A percentile compares a stretch with the other conserved stretches of the same genome.
phyloP scores from a whole-genome alignment of 257 asterid species.

The Sherardia arvensis region DNA sequence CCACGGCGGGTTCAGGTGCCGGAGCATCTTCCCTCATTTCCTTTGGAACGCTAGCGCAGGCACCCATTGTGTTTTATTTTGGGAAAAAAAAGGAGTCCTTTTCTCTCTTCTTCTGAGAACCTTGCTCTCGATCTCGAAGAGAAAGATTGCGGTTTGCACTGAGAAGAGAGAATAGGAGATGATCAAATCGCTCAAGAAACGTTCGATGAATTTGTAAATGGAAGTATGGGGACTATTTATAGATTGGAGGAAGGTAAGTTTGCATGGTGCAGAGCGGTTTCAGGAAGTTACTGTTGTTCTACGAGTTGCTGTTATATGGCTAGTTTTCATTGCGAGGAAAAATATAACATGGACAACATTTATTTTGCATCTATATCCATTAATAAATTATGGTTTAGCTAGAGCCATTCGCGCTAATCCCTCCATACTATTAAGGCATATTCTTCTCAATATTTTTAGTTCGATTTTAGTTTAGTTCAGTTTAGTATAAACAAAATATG shows the following conservation, averaged over 20 bases:
- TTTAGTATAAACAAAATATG: too few species aligned
- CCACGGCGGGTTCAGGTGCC: conserved; percentile 33
- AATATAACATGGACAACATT: too few species aligned
- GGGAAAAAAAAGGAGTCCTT: background rate
- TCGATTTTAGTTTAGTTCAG: too few species aligned
- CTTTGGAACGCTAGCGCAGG: conserved; percentile 50
- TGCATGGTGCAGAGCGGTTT: conserved; percentile 14
- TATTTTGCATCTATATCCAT: too few species aligned
- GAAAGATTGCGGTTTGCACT: conserved; percentile 16
- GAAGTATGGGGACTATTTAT: conserved; percentile 10
- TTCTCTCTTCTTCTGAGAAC: conserved; percentile 10
- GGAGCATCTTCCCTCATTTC: conserved; percentile 35
- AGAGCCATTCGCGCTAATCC: too few species aligned
- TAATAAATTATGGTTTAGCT: too few species aligned
- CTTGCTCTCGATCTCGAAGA: conserved; percentile 18
- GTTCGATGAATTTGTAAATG: background rate
- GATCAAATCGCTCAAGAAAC: conserved; percentile 6
- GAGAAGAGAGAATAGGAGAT: conserved; percentile 14
- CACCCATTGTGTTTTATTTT: conserved; percentile 29
- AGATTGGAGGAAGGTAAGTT: background rate
- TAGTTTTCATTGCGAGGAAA: too few species aligned
- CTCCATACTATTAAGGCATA: too few species aligned
- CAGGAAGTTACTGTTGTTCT: too few species aligned
- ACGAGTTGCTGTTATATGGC: too few species aligned
- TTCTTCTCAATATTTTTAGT: too few species aligned